Conservation (phyloP, 352 stramenopile species). For the Pythium monospermum region DNA sequence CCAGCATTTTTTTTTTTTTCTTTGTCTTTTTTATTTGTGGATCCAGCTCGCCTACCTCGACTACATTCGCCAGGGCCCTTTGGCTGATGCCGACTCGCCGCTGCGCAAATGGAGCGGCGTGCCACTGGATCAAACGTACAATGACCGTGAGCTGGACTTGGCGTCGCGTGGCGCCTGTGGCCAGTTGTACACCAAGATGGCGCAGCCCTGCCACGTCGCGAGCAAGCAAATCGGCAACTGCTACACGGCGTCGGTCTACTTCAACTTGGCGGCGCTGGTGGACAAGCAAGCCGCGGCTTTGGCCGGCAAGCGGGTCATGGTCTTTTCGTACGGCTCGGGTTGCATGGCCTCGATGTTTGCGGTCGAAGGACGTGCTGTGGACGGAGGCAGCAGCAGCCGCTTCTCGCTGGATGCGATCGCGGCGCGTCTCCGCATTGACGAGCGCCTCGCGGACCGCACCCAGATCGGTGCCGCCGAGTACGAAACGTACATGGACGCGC, state of each 20-base stretch:
- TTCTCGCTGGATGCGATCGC: slow-evolving; percentile 91
- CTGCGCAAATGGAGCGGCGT: slow-evolving; percentile 69
- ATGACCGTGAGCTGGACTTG: slow-evolving; percentile 88
- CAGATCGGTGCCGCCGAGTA: slow-evolving; percentile 89
- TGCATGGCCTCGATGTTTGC: slow-evolving; percentile 95
- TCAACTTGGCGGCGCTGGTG: slow-evolving; percentile 93
- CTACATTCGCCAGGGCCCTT: slow-evolving; percentile 28
- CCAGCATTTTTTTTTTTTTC: background rate
- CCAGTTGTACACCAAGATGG: slow-evolving; percentile 68
- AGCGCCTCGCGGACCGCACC: slow-evolving; percentile 76
- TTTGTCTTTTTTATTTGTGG: too few relatives aligned
- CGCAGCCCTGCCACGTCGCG: slow-evolving; percentile 79
- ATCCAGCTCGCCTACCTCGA: slow-evolving; percentile 56
- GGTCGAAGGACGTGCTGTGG: slow-evolving; percentile 34
- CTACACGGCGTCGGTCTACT: slow-evolving; percentile 96
- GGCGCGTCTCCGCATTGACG: slow-evolving; percentile 70
- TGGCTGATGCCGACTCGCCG: slow-evolving; percentile 23
- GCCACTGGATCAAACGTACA: slow-evolving; percentile 90
- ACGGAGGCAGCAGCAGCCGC: slow-evolving; percentile 17
- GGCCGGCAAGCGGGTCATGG: slow-evolving; percentile 69
- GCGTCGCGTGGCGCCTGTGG: slow-evolving; percentile 75
- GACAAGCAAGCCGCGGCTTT: slow-evolving; percentile 42
- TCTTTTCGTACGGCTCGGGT: slow-evolving; percentile 98
- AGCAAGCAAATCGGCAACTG: slow-evolving; percentile 94
- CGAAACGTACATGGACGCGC: slow-evolving; percentile 87